These are phyloP conservation scores for Cenococcum geophilum DNA, from an alignment of 495 filamentous ascomycete genomes.

Conservation along the genomic window DNA sequence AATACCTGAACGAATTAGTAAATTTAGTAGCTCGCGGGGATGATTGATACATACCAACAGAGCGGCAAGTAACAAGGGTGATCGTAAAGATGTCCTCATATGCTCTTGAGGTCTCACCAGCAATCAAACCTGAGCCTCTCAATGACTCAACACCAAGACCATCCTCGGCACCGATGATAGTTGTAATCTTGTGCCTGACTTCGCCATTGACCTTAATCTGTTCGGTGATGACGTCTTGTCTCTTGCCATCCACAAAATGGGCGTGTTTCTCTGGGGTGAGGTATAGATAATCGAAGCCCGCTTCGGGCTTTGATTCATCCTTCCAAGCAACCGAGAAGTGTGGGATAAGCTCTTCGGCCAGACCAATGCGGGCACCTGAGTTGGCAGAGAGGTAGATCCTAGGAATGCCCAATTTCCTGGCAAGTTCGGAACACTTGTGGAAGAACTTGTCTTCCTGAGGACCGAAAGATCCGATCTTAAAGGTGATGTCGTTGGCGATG, in stretches of 20 bases:
- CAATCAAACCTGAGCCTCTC: conserved; percentile 94
- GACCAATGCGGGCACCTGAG: conserved; percentile 96
- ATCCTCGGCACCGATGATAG: conserved; percentile 89
- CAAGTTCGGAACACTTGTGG: conserved; percentile 96
- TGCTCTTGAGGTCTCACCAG: conserved; percentile 90
- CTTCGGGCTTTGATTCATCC: conserved; percentile 71
- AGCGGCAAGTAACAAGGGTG: conserved; percentile 94
- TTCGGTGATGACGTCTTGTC: conserved; percentile 83
- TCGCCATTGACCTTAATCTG: conserved; percentile 78
- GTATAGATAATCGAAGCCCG: conserved; percentile 98
- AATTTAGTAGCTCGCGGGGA: neutral
- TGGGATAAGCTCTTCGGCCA: conserved; percentile 94
- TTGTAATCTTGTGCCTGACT: conserved; percentile 87
- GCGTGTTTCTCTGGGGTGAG: conserved; percentile 80
- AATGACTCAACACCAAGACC: conserved; percentile 97
- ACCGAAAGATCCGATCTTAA: conserved; percentile 96
- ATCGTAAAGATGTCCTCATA: conserved; percentile 99
- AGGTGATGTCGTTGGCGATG: conserved; percentile 98
- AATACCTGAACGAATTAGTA: conserved; percentile 54
- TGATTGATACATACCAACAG: conserved; percentile 58
- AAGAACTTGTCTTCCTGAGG: conserved; percentile 97
- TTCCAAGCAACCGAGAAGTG: conserved; percentile 98
- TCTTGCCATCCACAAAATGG: conserved; percentile 77
- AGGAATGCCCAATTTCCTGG: conserved; percentile 86
- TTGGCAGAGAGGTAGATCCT: conserved; percentile 97